Base-by-base conservation (phyloP, 1,284 basidiomycete genomes). In the Puccinia sorghi region DNA sequence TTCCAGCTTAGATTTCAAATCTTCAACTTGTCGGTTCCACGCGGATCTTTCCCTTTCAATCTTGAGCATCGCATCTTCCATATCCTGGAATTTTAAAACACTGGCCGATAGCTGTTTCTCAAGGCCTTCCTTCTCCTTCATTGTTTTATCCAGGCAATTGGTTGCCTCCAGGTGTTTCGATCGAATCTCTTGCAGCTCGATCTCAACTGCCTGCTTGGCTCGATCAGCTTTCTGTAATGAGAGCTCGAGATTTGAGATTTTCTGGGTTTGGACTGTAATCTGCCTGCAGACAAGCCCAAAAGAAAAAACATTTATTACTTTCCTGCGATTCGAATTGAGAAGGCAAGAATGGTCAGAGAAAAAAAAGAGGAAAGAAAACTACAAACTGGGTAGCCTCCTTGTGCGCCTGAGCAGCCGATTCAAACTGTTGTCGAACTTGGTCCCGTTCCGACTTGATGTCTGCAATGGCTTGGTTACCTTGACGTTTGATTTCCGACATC, bases 31-130 rank as follows among this genome's bases (percentile, higher is more conserved):
- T 8, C 90, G 89, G 77, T 90, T 88, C 81, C 91, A 89, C 12
- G 90, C 87, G 7, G 89, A 89, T 83, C 92, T 90, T 80, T 94
- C 93, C 50, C 92, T 88, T 84, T 96, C 92, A 64, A 93, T 88
- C 81, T 92, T 89, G 5, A 96, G 87, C 6, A 93, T 88, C 0
- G 91, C 89, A 82, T 97, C 94, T 84, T 97, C 94, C 76, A 94
- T 91, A 80, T 92, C 90, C 79, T 91, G 89, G 81, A 91, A 91
- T 82, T 92, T 92, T 48, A 88, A 87, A 82, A 92, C 90, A 7
- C 92, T 89, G 17, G 89, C 86, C 0, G 88, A 84, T 32, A 97
- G 86, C 83, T 93, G 91, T 72, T 90, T 90, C 81, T 96, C 93
- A 64, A 93, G 86, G 50, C 85, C 87, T 90, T 94, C 82, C 20